These are phyloP conservation scores for Cercospora berteroae DNA, from an alignment of 2,329 filamentous ascomycete genomes.

Conservation along the genomic window DNA sequence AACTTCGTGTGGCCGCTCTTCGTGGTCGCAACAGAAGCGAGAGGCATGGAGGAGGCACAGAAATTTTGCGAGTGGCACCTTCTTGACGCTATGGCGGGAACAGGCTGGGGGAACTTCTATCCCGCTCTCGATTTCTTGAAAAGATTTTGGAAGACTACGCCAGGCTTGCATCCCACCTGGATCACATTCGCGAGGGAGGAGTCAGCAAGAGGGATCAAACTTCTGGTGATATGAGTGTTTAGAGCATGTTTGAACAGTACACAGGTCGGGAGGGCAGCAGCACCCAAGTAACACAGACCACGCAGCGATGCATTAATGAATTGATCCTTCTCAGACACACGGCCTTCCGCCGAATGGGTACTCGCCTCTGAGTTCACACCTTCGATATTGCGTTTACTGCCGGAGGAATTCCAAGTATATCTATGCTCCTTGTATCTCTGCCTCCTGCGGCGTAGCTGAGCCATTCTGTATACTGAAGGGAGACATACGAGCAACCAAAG, in stretches of 20 bases:
- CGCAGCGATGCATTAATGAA: constrained; percentile 4
- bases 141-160: constrained; percentile 10
- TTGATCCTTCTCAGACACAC: not conserved
- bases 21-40: constrained; percentile 6
- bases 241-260: not conserved
- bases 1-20: constrained; percentile 13
- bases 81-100: constrained; percentile 2
- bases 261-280: constrained; percentile 4
- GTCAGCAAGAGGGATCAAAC: constrained; percentile 5
- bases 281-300: not conserved
- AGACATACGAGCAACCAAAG: too few relatives aligned
- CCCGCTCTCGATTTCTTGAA: constrained; percentile 11
- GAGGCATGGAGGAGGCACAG: constrained; percentile 1
- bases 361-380: too few relatives aligned
- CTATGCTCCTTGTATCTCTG: too few relatives aligned
- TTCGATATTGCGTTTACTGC: too few relatives aligned
- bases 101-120: constrained; percentile 1
- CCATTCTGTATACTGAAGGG: too few relatives aligned
- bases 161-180: constrained; percentile 1
- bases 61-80: constrained; percentile 4
- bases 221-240: not conserved
- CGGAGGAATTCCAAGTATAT: too few relatives aligned
- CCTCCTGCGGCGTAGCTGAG: too few relatives aligned
- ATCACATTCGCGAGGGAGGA: constrained; percentile 1
- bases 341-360: too few relatives aligned